Conservation (phyloP, 2,329 filamentous ascomycete genomes). For the Cercospora nicotianae region DNA sequence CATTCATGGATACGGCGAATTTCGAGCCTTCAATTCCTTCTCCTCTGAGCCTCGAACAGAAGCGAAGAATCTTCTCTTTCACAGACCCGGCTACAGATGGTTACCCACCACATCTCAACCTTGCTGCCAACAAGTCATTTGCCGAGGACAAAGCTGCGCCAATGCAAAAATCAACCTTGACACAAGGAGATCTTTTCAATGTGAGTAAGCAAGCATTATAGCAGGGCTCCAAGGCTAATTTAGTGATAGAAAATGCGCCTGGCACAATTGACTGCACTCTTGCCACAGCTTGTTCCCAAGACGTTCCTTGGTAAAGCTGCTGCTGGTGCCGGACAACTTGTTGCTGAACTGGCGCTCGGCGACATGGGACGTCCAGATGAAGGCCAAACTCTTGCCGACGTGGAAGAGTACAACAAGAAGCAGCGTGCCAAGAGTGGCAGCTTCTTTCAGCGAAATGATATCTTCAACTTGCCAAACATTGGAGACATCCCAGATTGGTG, state of each 20-base stretch:
- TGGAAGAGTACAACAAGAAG: conserved; percentile 19
- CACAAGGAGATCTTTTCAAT: conserved; percentile 31
- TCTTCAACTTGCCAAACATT: conserved; percentile 35
- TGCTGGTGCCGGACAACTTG: conserved; percentile 3
- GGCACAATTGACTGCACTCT: conserved; percentile 31
- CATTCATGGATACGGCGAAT: conserved; percentile 28
- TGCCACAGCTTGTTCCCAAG: conserved; percentile 30
- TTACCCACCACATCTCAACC: conserved; percentile 36
- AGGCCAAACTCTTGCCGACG: conserved; percentile 18
- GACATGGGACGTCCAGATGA: conserved; percentile 23
- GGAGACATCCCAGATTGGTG: conserved; percentile 45
- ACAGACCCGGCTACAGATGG: conserved; percentile 25
- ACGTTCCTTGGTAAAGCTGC: conserved; percentile 17
- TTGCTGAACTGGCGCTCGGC: conserved; percentile 15
- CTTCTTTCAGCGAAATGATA: conserved; percentile 27
- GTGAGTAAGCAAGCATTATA: not conserved
- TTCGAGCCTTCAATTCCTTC: conserved; percentile 28
- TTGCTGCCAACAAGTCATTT: conserved; percentile 30
- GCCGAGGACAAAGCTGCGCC: conserved; percentile 23
- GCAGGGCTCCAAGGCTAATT: not conserved
- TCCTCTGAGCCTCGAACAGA: conserved; percentile 22
- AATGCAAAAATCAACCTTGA: conserved; percentile 15
- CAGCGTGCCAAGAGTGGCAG: conserved; percentile 17
- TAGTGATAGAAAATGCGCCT: conserved; percentile 22
- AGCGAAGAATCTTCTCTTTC: conserved; percentile 27